Evolutionary conservation across 768 basidiomycete genomes (phyloP).

Genomic region (Tylopilus rubrobrunneus): DNA sequence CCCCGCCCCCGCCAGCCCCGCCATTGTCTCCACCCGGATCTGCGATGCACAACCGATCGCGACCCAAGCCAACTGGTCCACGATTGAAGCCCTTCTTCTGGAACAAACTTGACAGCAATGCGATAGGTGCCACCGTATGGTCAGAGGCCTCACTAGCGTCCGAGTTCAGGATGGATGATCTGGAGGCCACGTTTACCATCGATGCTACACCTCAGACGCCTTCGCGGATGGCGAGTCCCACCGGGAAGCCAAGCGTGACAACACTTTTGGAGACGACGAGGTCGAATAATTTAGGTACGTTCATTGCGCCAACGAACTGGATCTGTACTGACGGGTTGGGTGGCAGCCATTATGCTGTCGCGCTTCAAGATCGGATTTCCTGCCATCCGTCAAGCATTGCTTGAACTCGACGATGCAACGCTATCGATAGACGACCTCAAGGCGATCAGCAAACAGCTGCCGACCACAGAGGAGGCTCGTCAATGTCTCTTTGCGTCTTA

Average conservation of each 20-base stretch:
- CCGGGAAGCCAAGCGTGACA: constrained; percentile 57
- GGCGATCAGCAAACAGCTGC: constrained; percentile 69
- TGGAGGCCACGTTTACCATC: constrained; percentile 70
- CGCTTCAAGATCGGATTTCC: constrained; percentile 62
- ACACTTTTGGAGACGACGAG: constrained; percentile 77
- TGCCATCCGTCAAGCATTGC: constrained; percentile 66
- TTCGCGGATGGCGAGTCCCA: constrained; percentile 37
- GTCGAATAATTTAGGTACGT: constrained; percentile 78
- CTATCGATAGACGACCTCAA: constrained; percentile 74
- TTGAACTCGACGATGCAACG: constrained; percentile 65
- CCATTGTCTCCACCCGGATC: constrained; percentile 25
- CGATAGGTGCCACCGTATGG: constrained; percentile 63
- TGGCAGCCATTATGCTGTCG: constrained; percentile 77
- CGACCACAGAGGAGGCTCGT: constrained; percentile 76
- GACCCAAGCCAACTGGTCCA: constrained; percentile 39
- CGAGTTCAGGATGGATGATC: constrained; percentile 59
- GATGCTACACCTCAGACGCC: constrained; percentile 42
- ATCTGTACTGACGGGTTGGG: constrained; percentile 1
- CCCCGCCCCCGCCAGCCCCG: constrained; percentile 33
- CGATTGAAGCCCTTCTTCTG: constrained; percentile 86
- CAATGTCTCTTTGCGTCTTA: neutral
- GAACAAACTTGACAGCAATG: constrained; percentile 63
- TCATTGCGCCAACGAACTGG: neutral
- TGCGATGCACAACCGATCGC: constrained; percentile 31
- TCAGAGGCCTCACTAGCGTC: constrained; percentile 43